Evolutionary conservation across 805 yeast species (phyloP), one percentile per base, ranked within the genome.

Genomic region (Kodamaea kakaduensis): DNA sequence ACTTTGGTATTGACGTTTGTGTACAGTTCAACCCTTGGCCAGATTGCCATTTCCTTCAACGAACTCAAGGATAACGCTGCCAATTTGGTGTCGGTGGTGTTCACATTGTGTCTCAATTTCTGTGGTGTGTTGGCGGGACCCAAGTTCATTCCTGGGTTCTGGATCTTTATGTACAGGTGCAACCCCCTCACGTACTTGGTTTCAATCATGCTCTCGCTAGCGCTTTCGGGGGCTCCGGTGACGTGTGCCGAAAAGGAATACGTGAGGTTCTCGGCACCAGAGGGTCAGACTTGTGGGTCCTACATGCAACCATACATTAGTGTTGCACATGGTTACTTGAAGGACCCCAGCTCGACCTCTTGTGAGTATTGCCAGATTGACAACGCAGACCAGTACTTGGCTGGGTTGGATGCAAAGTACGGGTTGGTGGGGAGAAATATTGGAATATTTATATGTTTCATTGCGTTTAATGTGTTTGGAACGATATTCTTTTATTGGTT

Each of bases 351-450:
- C 29, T 67, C 78, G 6, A 75, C 84, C n/a, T 60, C 1, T 9
- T 86, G 95, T 63, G 44, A 59, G 7, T 82, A 63, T 62, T 86
- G 96, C 61, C 59, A 77, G 17, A 64, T 74, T 46, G 46, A 60
- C 9, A 46, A 54, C n/a, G 83, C 90, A 15, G 77, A 84, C 56
- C 67, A 61, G 3, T 86, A 64, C 56, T 73, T 86, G 57, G 59
- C 54, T 0, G 34, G 58, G 17, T 51, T 72, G 35, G 55, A 64
- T 36, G 67, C 81, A 9, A 34, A 57, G 2, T 71, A 67, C 48
- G 28, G 44, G 16, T 33, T 46, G 16, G 46, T 54, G 29, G 55
- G 61, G 36, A 44, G 64, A 38, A 47, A 59, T 42, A 45, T 47
- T 41, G 65, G 64, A 10, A 49, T 59, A 9, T 47, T 56, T 25